A percentile compares a stretch with the other conserved stretches of the same genome.
phyloP scores from a whole-genome alignment of 805 yeast genomes.

The Ogataea trehaloabstinens region DNA sequence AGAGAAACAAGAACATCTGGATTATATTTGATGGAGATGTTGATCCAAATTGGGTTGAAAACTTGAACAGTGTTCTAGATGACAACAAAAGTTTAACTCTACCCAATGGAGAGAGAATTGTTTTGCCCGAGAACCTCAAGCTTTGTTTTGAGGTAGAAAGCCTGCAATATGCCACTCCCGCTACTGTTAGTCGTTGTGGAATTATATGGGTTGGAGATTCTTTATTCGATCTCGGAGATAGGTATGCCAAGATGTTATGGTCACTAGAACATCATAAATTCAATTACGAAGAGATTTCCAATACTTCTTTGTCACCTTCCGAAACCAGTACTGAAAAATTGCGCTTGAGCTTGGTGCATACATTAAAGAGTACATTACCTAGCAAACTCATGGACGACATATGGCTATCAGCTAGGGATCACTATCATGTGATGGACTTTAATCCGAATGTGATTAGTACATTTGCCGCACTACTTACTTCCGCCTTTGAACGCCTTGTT shows the following conservation, averaged over 20 bases:
- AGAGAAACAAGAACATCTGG: conserved; percentile 58
- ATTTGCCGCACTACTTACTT: conserved; percentile 38
- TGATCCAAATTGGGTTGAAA: conserved; percentile 93
- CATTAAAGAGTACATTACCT: conserved; percentile 11
- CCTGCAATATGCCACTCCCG: conserved; percentile 72
- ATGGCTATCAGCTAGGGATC: conserved; percentile 24
- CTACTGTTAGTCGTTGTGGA: conserved; percentile 92
- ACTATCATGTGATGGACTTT: conserved; percentile 54
- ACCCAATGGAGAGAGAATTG: conserved; percentile 85
- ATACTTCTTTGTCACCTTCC: neutral
- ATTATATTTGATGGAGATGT: conserved; percentile 88
- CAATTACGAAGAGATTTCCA: conserved; percentile 13
- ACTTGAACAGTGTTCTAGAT: conserved; percentile 84
- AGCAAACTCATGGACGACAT: conserved; percentile 18
- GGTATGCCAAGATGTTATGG: conserved; percentile 11
- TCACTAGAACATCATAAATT: conserved; percentile 11
- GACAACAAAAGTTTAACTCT: conserved; percentile 79
- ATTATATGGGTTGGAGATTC: conserved; percentile 67
- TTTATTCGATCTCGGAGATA: conserved; percentile 8
- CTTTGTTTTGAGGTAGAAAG: conserved; percentile 76
- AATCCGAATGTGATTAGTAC: conserved; percentile 38
- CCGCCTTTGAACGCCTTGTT: conserved; percentile 33
- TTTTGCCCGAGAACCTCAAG: conserved; percentile 60
- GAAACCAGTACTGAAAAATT: conserved; percentile 8
- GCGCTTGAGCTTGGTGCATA: conserved; percentile 2